Conservation (phyloP, 345 rosid species). For the Kandelia obovata region DNA sequence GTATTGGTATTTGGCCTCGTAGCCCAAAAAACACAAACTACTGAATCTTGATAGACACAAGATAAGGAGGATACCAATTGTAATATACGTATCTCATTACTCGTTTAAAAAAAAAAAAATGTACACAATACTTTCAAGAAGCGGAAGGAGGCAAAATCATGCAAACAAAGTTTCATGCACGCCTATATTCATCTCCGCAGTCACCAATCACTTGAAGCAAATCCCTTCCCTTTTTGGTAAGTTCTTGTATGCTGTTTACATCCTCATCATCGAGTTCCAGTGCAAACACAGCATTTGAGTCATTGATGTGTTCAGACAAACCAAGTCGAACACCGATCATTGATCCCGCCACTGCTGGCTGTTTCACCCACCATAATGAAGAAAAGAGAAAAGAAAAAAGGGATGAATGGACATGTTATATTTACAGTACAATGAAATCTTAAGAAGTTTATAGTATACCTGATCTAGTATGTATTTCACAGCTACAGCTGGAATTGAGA, state of each 20-base stretch:
- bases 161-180: constrained; percentile 26
- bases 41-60: too few relatives aligned
- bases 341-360: constrained; percentile 91
- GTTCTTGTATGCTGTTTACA: constrained; percentile 57
- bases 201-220: constrained; percentile 84
- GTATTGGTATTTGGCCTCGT: too few relatives aligned
- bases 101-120: too few relatives aligned
- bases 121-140: not conserved
- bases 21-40: too few relatives aligned
- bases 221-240: constrained; percentile 58
- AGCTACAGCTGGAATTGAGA: constrained; percentile 83
- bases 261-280: constrained; percentile 78
- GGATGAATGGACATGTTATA: not conserved
- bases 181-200: constrained; percentile 90
- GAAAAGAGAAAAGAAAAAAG: not conserved
- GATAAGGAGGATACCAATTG: too few relatives aligned
- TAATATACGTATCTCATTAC: too few relatives aligned
- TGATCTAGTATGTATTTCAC: constrained; percentile 79
- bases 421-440: not conserved
- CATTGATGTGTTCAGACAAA: constrained; percentile 69
- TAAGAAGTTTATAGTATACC: constrained; percentile 29
- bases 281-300: constrained; percentile 65
- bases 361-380: constrained; percentile 16
- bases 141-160: not conserved
- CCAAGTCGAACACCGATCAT: constrained; percentile 94